A percentile compares a stretch with the other conserved stretches of the same genome.
Conservation (phyloP, 192 early-diverging fungal genomes). For the Coemansia sp. region DNA sequence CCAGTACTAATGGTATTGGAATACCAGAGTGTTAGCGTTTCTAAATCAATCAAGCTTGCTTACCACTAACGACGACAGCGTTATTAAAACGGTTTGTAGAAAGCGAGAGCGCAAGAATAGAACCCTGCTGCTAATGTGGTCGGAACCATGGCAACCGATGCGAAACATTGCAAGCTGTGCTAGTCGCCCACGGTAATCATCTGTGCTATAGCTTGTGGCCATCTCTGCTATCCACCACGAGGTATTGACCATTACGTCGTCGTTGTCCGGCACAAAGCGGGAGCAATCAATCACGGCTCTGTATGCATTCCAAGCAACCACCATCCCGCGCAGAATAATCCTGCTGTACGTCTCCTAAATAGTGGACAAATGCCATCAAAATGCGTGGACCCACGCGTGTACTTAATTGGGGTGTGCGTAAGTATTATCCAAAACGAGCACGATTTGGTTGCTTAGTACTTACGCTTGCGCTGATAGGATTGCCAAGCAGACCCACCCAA, state of each 20-base stretch:
- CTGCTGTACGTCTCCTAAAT: constrained; percentile 23
- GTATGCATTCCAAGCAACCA: constrained; percentile 42
- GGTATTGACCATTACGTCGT: constrained; percentile 44
- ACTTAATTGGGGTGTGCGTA: not conserved
- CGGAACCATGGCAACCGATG: constrained; percentile 42
- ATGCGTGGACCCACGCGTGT: too few relatives aligned
- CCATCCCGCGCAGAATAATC: constrained; percentile 39
- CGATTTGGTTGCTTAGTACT: not conserved
- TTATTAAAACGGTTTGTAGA: constrained; percentile 40
- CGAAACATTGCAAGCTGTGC: constrained; percentile 47
- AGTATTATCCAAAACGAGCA: not conserved
- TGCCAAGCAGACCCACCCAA: constrained; percentile 44
- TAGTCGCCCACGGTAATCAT: constrained; percentile 31
- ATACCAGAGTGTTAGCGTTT: not conserved
- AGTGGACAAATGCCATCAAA: too few relatives aligned
- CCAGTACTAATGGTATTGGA: not conserved
- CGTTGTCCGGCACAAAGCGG: constrained; percentile 40
- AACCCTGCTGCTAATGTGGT: constrained; percentile 32
- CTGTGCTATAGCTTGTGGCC: constrained; percentile 31
- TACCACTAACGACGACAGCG: constrained; percentile 40
- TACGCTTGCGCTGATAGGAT: constrained; percentile 24
- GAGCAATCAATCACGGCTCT: constrained; percentile 51
- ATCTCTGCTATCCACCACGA: constrained; percentile 44
- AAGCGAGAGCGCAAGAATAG: constrained; percentile 47
- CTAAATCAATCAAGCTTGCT: constrained; percentile 1